Evolutionary conservation across 2,329 filamentous ascomycete genomes (phyloP), one percentile per base, ranked within the genome.

Genomic region (Exophiala bonariae): DNA sequence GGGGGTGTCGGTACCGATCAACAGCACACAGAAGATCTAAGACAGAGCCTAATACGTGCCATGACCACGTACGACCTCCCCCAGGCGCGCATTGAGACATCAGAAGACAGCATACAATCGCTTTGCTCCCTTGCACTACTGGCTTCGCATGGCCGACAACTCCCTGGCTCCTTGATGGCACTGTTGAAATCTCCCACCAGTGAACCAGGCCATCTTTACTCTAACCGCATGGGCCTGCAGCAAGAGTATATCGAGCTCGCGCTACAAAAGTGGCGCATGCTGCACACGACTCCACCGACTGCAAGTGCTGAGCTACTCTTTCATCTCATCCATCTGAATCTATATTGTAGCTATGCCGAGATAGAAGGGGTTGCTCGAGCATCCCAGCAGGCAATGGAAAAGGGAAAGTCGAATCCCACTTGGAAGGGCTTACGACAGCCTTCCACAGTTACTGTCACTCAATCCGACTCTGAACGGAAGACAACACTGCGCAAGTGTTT

Each of bases 211-310:
- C 8, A 33, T 23, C 17, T n/a, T 23, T 5, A 23, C 8, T 35
- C 11, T 6, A 6, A 11, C 4, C 13, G 2, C 6, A 2, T 8
- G 23, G 22, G 14, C 8, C 33, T 35, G 44, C 22, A 26, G 17
- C 35, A 40, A 30, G 44, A 40, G 28, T 47, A 22, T 26, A 11
- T 47, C 4, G 44, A 47, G 26, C 23, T 47, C 18, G 35, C 26
- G 4, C 22, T 47, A 10, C 35, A 47, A 18, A 40, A 19, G 19
- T 47, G 44, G 44, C 44, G 26, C 32, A 3, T 10, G 4, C 11
- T 35, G 8, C 44, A 47, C 28, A 22, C 18, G 13, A 34, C n/a
- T n/a, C 4, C 26, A 13, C 44, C 44, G 8, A 13, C 37, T 3
- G 14, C 13, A 4, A 20, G n/a, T 22, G 19, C 35, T 8, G 7